Conservation (phyloP, 176 grass and related monocot species). For the Panicum miliaceum region DNA sequence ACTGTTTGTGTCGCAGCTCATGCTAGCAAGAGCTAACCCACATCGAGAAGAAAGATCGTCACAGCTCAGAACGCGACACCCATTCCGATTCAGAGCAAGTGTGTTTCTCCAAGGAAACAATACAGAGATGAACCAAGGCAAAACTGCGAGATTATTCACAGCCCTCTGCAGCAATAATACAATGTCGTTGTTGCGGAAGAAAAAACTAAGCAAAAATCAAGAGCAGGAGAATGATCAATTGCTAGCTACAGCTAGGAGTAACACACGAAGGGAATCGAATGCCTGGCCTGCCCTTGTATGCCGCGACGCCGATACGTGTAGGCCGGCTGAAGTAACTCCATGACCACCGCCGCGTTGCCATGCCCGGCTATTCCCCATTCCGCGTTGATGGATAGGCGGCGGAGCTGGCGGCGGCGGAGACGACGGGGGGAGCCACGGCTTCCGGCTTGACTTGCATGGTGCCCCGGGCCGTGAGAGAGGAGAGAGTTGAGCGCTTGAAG, state of each 20-base stretch:
- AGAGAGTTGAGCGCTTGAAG: too few relatives aligned
- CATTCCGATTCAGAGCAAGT: background rate
- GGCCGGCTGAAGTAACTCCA: slow-evolving; percentile 8
- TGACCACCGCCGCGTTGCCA: slow-evolving; percentile 1
- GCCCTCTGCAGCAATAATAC: slow-evolving; percentile 34
- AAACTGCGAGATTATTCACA: slow-evolving; percentile 39
- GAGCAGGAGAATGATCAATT: background rate
- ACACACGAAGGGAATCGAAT: slow-evolving; percentile 42
- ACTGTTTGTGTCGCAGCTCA: too few relatives aligned
- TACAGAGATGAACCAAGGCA: slow-evolving; percentile 35
- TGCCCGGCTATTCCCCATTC: slow-evolving; percentile 17
- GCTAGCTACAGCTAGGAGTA: slow-evolving; percentile 12
- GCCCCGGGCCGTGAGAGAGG: background rate
- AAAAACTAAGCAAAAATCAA: background rate
- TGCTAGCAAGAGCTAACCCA: background rate
- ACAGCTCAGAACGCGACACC: background rate
- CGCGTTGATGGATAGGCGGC: background rate
- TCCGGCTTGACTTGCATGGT: slow-evolving; percentile 28
- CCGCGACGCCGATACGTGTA: slow-evolving; percentile 31
- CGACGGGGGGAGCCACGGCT: background rate
- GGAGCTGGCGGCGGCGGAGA: slow-evolving; percentile 28
- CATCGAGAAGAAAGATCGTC: background rate
- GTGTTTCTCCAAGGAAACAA: background rate
- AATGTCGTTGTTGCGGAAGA: slow-evolving; percentile 4
- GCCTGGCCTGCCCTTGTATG: slow-evolving; percentile 69